A percentile compares a stretch with the other conserved stretches of the same genome.
phyloP scores from a whole-genome alignment of 352 stramenopile species.

The Phytophthora rubi region DNA sequence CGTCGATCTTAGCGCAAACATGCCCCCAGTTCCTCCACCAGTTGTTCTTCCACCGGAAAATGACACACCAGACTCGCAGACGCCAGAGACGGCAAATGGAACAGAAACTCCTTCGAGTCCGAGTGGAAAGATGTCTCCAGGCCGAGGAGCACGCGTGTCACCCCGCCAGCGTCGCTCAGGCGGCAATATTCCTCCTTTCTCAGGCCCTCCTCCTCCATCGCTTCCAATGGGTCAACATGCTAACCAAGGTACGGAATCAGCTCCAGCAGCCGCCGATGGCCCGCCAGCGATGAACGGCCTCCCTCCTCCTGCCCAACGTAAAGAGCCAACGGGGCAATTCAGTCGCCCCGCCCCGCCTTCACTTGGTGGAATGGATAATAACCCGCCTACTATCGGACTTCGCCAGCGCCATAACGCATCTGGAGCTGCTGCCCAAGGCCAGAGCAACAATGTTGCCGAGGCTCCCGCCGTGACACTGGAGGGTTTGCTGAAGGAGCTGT shows the following conservation, averaged over 20 bases:
- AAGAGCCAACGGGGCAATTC: background rate
- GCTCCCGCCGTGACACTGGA: conserved; percentile 53
- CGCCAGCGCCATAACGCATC: conserved; percentile 33
- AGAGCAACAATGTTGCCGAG: conserved; percentile 7
- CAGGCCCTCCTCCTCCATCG: conserved; percentile 6
- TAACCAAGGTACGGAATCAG: conserved; percentile 1
- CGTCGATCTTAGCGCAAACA: conserved; percentile 15
- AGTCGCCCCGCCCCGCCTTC: conserved; percentile 1
- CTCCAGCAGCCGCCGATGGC: background rate
- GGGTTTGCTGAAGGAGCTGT: conserved; percentile 65
- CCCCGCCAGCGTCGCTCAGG: conserved; percentile 14
- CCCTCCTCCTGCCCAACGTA: conserved; percentile 3
- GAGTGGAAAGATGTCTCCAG: conserved; percentile 7
- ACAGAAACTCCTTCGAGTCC: background rate
- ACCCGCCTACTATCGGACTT: conserved; percentile 26
- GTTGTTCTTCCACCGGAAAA: conserved; percentile 5
- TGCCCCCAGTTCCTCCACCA: conserved; percentile 1
- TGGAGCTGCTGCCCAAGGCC: conserved; percentile 5
- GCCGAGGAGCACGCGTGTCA: conserved; percentile 6
- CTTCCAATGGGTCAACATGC: conserved; percentile 8
- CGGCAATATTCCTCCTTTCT: conserved; percentile 15
- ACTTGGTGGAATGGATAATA: conserved; percentile 9
- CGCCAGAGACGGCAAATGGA: conserved; percentile 10
- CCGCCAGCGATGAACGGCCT: background rate
- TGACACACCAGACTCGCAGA: background rate